Percentiles rank a stretch among this genome's conserved stretches.
Conservation (phyloP, 257 asterid species). For the Ilex asprella region DNA sequence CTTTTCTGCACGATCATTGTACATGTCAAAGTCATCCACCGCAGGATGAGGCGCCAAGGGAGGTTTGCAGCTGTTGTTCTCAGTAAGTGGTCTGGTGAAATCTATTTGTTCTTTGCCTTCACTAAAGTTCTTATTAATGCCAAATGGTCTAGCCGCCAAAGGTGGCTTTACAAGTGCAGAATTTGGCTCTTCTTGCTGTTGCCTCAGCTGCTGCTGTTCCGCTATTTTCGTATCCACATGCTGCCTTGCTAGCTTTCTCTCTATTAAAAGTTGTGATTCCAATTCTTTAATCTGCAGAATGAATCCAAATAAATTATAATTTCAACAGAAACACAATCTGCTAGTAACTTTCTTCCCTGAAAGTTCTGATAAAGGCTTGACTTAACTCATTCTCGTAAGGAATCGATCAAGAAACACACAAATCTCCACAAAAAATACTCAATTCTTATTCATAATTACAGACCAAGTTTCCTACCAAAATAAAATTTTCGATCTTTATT, state of each 20-base stretch:
- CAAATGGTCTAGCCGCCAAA: conserved; percentile 30
- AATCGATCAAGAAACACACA: too few species aligned
- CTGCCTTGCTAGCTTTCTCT: conserved; percentile 86
- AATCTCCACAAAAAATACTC: too few species aligned
- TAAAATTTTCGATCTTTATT: too few species aligned
- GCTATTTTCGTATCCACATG: conserved; percentile 74
- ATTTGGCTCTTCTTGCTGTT: conserved; percentile 48
- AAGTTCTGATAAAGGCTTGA: too few species aligned
- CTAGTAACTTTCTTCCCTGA: too few species aligned
- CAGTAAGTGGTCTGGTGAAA: conserved; percentile 25
- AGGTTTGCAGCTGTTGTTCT: conserved; percentile 35
- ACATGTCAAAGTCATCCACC: conserved; percentile 23
- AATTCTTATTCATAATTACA: too few species aligned
- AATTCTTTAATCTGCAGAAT: conserved; percentile 76
- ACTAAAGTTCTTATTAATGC: conserved; percentile 17
- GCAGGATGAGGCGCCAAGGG: conserved; percentile 25
- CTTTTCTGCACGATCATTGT: conserved; percentile 40
- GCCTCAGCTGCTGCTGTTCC: conserved; percentile 45
- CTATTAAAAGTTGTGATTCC: conserved; percentile 83
- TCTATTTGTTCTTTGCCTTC: conserved; percentile 29
- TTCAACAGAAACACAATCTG: too few species aligned
- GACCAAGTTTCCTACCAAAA: too few species aligned
- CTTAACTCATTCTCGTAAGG: too few species aligned
- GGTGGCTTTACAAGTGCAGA: conserved; percentile 47
- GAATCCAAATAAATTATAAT: not conserved